Evolutionary conservation across 1,284 basidiomycete species (phyloP), one percentile per base, ranked within the genome.

Genomic region (Trametes polyzona): DNA sequence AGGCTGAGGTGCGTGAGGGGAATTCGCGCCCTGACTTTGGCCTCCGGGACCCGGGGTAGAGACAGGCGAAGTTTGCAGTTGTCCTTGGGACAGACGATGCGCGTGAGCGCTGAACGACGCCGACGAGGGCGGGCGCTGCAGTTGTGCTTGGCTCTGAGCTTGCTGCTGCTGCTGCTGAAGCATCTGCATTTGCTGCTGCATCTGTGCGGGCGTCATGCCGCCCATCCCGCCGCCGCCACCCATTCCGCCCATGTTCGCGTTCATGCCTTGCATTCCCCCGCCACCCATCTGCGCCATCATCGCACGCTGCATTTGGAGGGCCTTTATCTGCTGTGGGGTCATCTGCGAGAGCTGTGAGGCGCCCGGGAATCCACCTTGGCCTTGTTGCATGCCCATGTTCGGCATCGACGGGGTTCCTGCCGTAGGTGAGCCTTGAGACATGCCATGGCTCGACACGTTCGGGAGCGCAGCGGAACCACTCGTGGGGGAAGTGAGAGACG

Each of bases 181-280:
- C 52, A 56, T 52, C 43, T 62, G 62, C 62, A 57, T 60, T n/a
- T n/a, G n/a, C 59, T 58, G 63, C 57, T 62, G 59, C 30, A 61
- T 42, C 43, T 59, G 64, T 46, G 54, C 61, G 27, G 47, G 48
- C 12, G 26, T 61, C 62, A 63, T 58, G 0, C 54, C 52, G 37
- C 54, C 49, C 52, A 57, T 55, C 24, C 57, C 60, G 3, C 54
- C 48, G 9, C 41, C 32, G 8, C 43, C 47, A 9, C 47, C 36
- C 57, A 47, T 57, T 23, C 35, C 51, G 29, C 33, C 39, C 51
- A 44, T 54, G 44, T 40, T 42, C 19, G 19, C 42, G 26, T 37
- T 52, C 19, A 47, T 44, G 21, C 40, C 48, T 7, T 55, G 52
- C 57, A 54, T 47, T 9, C 33, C 24, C 26, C 49, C 47, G 27